Evolutionary conservation across 345 rosid genomes (phyloP).

Genomic region (Aurinia saxatilis): DNA sequence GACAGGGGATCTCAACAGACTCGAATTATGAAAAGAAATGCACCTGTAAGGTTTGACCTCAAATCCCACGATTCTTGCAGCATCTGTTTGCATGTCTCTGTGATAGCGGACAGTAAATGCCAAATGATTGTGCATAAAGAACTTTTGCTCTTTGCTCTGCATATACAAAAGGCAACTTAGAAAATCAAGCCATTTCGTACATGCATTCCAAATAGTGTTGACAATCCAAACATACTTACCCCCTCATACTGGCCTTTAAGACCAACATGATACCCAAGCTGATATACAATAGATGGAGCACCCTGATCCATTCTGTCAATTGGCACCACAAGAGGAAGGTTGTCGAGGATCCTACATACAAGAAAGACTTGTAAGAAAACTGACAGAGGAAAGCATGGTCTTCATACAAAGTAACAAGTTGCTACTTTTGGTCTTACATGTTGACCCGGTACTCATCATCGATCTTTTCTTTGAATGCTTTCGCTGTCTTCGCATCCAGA

Average conservation of each 20-base stretch:
- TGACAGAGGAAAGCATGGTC: background rate
- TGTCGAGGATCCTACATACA: conserved; percentile 86
- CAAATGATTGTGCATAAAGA: conserved; percentile 89
- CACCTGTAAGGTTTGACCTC: conserved; percentile 97
- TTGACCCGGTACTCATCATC: conserved; percentile 91
- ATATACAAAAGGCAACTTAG: conserved; percentile 18
- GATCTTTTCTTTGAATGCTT: conserved; percentile 87
- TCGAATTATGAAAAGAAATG: background rate
- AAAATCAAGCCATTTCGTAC: background rate
- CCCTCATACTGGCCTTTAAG: conserved; percentile 89
- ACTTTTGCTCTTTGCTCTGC: conserved; percentile 88
- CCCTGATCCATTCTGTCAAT: conserved; percentile 72
- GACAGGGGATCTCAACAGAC: background rate
- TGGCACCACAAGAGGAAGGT: conserved; percentile 94
- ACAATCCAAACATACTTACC: conserved; percentile 39
- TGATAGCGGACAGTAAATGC: conserved; percentile 87
- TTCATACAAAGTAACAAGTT: background rate
- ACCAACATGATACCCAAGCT: conserved; percentile 94
- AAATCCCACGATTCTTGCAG: conserved; percentile 95
- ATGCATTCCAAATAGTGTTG: background rate
- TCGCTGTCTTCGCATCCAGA: conserved; percentile 59
- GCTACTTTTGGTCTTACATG: conserved; percentile 46
- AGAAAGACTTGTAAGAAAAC: conserved; percentile 3
- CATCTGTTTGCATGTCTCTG: conserved; percentile 57
- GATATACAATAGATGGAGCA: conserved; percentile 54